Conservation (phyloP, 768 basidiomycete genomes). For the Boletus reticuloceps region DNA sequence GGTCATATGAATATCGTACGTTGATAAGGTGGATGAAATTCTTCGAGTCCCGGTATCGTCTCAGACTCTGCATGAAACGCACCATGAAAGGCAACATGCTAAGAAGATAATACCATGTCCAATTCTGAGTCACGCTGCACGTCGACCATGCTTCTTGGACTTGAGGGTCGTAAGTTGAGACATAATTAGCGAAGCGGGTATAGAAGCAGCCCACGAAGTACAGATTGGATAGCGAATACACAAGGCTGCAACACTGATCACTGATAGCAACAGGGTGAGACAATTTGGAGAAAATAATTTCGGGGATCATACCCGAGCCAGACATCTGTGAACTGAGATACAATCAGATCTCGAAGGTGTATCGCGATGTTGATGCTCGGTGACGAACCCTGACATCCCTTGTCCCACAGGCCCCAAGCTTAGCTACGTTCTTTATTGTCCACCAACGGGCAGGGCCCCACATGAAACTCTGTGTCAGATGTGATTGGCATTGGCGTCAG, state of each 20-base stretch:
- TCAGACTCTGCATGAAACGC: conserved; percentile 83
- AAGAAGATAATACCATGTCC: conserved; percentile 62
- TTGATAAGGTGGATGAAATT: conserved; percentile 82
- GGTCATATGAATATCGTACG: conserved; percentile 39
- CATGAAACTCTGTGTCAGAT: conserved; percentile 44
- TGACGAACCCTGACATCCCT: conserved; percentile 65
- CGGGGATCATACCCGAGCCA: conserved; percentile 71
- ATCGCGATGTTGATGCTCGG: neutral
- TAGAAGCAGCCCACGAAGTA: conserved; percentile 79
- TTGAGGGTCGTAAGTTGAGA: conserved; percentile 8
- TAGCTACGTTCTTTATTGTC: conserved; percentile 63
- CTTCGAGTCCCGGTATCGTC: conserved; percentile 80
- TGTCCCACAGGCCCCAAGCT: conserved; percentile 66
- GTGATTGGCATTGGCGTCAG: neutral
- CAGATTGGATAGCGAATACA: conserved; percentile 70
- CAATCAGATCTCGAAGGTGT: conserved; percentile 1
- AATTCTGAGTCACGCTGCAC: conserved; percentile 44
- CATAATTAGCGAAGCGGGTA: conserved; percentile 16
- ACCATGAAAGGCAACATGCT: conserved; percentile 65
- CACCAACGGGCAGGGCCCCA: conserved; percentile 58
- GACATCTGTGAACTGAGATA: conserved; percentile 73
- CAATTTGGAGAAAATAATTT: neutral
- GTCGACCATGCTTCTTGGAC: conserved; percentile 48
- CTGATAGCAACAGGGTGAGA: conserved; percentile 35
- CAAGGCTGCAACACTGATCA: conserved; percentile 80